These are phyloP conservation scores for Backusella westeae DNA, from an alignment of 192 early-diverging fungal genomes.

Conservation along the genomic window DNA sequence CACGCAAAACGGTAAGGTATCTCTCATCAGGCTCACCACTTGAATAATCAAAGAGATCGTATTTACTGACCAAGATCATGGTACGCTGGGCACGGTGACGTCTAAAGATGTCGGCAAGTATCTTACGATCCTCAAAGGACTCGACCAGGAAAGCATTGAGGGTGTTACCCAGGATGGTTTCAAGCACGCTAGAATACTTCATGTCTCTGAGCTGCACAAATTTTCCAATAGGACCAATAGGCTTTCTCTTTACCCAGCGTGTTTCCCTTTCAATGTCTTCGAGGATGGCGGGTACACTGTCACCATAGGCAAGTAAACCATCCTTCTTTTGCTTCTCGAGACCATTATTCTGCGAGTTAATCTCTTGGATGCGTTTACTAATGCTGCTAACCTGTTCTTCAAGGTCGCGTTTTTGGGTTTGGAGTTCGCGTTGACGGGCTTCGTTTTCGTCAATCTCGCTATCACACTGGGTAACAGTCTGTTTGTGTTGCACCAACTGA, in stretches of 20 bases:
- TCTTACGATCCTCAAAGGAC: conserved; percentile 56
- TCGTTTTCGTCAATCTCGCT: not conserved
- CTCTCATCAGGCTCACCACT: conserved; percentile 56
- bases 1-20: conserved; percentile 65
- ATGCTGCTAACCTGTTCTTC: not conserved
- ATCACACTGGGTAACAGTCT: not conserved
- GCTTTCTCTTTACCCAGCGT: conserved; percentile 42
- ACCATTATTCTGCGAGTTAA: conserved; percentile 33
- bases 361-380: not conserved
- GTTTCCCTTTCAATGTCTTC: conserved; percentile 42
- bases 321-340: conserved; percentile 64
- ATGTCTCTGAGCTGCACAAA: conserved; percentile 57
- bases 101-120: conserved; percentile 55
- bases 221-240: conserved; percentile 72
- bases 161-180: conserved; percentile 56
- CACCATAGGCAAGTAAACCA: conserved; percentile 72
- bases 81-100: conserved; percentile 43
- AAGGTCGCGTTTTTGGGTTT: not conserved
- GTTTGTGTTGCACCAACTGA: not conserved
- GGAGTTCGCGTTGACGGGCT: not conserved
- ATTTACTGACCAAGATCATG: conserved; percentile 58
- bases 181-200: conserved; percentile 58
- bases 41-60: conserved; percentile 69
- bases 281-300: conserved; percentile 59
- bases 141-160: conserved; percentile 72